phyloP scores from a whole-genome alignment of 2,329 filamentous ascomycete species.

The Aspergillus proliferans region DNA sequence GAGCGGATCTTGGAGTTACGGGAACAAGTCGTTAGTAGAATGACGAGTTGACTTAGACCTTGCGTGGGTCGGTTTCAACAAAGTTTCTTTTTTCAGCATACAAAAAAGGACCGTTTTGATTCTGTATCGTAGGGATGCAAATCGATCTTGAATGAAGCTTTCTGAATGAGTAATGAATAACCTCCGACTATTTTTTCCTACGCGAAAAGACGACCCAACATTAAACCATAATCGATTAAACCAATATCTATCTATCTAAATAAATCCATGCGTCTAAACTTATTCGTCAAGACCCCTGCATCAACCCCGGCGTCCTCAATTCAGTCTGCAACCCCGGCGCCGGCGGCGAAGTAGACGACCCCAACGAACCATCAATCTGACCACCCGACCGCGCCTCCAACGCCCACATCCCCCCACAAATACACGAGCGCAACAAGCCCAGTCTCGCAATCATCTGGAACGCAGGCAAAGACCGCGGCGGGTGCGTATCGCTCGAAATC shows the following conservation, averaged over 20 bases:
- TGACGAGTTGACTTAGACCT: conserved; percentile 26
- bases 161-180: conserved; percentile 26
- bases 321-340: neutral
- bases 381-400: conserved; percentile 19
- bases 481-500: conserved; percentile 58
- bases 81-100: conserved; percentile 10
- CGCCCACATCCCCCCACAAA: conserved; percentile 38
- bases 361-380: neutral
- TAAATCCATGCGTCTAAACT: neutral
- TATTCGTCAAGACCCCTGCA: conserved; percentile 1
- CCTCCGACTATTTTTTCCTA: conserved; percentile 9
- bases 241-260: neutral
- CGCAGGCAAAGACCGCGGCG: conserved; percentile 29
- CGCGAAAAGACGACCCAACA: neutral
- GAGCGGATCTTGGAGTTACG: conserved; percentile 22
- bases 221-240: too few relatives aligned
- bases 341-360: neutral
- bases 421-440: conserved; percentile 31
- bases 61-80: conserved; percentile 27
- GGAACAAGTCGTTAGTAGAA: conserved; percentile 25
- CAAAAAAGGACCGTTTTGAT: conserved; percentile 26
- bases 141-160: conserved; percentile 30
- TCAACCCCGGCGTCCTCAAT: conserved; percentile 7
- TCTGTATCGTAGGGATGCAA: conserved; percentile 39
- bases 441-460: conserved; percentile 35